Conservation (phyloP, 108 stramenopile genomes). For the Hondaea fermentalgiana region DNA sequence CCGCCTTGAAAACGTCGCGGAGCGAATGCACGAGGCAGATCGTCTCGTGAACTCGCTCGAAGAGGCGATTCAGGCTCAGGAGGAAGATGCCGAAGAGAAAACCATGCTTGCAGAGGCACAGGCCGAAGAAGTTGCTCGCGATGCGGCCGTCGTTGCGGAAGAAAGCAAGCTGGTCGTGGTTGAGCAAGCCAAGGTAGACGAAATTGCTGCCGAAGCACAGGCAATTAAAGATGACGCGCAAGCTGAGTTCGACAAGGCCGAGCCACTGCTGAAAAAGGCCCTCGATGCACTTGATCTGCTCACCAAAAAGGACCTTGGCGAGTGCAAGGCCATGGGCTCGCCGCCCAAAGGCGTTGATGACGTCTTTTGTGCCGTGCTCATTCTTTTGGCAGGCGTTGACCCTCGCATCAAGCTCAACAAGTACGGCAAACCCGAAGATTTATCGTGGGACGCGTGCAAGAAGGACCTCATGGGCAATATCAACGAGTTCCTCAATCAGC, state of each 20-base stretch:
- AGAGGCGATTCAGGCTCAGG: constrained; percentile 58
- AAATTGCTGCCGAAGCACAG: constrained; percentile 54
- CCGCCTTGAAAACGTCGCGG: constrained; percentile 59
- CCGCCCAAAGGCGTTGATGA: constrained; percentile 70
- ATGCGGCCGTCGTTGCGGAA: constrained; percentile 64
- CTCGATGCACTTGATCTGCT: constrained; percentile 61
- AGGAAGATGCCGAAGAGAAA: constrained; percentile 69
- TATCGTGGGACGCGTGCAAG: constrained; percentile 66
- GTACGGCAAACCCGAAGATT: constrained; percentile 60
- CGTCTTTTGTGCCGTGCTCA: constrained; percentile 74
- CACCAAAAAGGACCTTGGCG: constrained; percentile 47
- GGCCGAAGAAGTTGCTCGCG: constrained; percentile 63
- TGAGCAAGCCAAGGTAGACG: constrained; percentile 59
- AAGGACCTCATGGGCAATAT: constrained; percentile 67
- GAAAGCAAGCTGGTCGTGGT: constrained; percentile 62
- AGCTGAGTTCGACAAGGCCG: constrained; percentile 55
- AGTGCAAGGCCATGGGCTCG: constrained; percentile 55
- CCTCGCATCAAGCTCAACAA: constrained; percentile 49
- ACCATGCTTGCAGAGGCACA: constrained; percentile 65
- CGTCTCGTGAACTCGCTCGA: constrained; percentile 62
- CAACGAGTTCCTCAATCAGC: constrained; percentile 61
- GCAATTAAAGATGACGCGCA: constrained; percentile 58
- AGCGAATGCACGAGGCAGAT: constrained; percentile 59
- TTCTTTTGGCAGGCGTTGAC: constrained; percentile 66
- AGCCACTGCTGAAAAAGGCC: constrained; percentile 54